These are phyloP conservation scores for Vitis hybrid DNA, from an alignment of 177 flowering plant genomes.

Conservation along the genomic window DNA sequence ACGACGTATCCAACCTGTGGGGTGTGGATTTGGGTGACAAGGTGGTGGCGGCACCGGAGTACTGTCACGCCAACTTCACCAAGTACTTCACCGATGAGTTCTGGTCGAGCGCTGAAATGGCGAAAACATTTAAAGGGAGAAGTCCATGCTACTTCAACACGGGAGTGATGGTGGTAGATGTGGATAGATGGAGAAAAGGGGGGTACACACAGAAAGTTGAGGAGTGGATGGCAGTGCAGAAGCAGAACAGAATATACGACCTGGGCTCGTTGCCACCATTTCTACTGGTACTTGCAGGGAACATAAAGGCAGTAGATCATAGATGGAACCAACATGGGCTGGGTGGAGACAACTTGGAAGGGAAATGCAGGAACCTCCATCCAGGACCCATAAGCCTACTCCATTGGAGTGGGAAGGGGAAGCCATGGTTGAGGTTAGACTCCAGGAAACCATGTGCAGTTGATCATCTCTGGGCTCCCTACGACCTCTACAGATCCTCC, in stretches of 20 bases:
- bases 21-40: constrained; percentile 43
- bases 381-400: constrained; percentile 73
- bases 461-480: constrained; percentile 69
- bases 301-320: constrained; percentile 57
- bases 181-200: constrained; percentile 55
- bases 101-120: constrained; percentile 45
- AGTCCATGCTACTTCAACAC: constrained; percentile 65
- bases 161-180: constrained; percentile 68
- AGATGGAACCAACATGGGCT: constrained; percentile 81
- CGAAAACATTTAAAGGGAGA: constrained; percentile 37
- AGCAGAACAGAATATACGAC: constrained; percentile 54
- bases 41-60: constrained; percentile 61
- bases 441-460: constrained; percentile 54
- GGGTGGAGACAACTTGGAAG: constrained; percentile 70
- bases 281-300: constrained; percentile 62
- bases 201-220: constrained; percentile 51
- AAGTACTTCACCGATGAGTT: constrained; percentile 48
- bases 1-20: constrained; percentile 54
- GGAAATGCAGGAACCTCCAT: constrained; percentile 60
- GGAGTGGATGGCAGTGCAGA: constrained; percentile 62
- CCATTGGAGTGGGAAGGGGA: constrained; percentile 84
- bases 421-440: constrained; percentile 75
- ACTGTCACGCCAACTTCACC: constrained; percentile 64
- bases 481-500: constrained; percentile 61
- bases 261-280: constrained; percentile 73